phyloP scores from a whole-genome alignment of 208 protist genomes.

The Trypanosoma melophagium region DNA sequence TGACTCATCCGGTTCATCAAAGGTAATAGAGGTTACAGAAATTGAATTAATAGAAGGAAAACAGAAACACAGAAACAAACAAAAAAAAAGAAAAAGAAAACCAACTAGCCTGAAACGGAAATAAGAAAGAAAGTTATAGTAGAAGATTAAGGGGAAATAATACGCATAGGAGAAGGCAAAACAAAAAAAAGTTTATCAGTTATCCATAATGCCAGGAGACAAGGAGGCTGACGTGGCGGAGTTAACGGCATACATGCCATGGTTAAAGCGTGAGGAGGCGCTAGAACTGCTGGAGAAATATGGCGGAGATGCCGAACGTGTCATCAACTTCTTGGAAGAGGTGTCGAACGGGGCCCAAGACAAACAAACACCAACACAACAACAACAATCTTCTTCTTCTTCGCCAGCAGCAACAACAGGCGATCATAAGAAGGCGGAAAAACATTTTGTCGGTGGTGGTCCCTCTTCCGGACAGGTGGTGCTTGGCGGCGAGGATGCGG shows the following conservation, averaged over 20 bases:
- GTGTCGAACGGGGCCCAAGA: neutral
- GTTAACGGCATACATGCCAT: constrained; percentile 12
- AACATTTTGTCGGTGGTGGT: constrained; percentile 59
- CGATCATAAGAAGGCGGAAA: constrained; percentile 23
- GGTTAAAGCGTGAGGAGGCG: constrained; percentile 24
- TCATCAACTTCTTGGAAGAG: neutral
- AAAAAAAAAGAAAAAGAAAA: too few relatives aligned
- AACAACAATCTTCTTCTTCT: neutral
- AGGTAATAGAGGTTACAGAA: too few relatives aligned
- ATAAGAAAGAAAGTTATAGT: too few relatives aligned
- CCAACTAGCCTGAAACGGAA: too few relatives aligned
- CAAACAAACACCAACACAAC: neutral
- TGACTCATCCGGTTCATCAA: too few relatives aligned
- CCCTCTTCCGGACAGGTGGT: constrained; percentile 60
- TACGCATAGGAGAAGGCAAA: neutral
- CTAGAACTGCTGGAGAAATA: constrained; percentile 8
- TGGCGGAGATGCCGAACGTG: constrained; percentile 15
- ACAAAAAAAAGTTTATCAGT: neutral
- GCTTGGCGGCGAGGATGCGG: constrained; percentile 31
- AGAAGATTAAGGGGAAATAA: neutral
- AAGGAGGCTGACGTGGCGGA: constrained; percentile 1
- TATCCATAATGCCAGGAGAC: neutral
- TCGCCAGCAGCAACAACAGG: neutral
- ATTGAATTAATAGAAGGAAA: too few relatives aligned
- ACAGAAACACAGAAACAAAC: too few relatives aligned